Evolutionary conservation across 2,329 filamentous ascomycete genomes (phyloP), one percentile per base, ranked within the genome.

Genomic region (Aspergillus ochraceus): DNA sequence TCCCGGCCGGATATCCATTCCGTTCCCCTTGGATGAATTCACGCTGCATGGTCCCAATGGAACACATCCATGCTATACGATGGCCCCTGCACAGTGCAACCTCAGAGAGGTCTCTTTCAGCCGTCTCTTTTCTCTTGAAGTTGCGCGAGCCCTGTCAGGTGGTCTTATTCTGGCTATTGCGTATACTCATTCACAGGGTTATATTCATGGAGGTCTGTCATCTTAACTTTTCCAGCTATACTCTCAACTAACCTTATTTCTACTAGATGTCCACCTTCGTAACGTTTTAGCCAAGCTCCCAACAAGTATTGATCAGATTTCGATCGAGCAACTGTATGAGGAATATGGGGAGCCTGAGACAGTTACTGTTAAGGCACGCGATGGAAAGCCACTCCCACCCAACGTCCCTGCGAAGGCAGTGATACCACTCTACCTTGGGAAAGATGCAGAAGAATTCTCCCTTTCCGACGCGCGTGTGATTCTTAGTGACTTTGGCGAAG

Each of bases 401-500:
- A 71, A 69, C 58, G 63, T 65, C 49, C 74, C 74, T 36, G 4
- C 60, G 5, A 65, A 67, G 20, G 73, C 68, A 55, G 67, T 69
- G 4, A 17, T 67, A 1, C 68, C 69, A 6, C 56, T 73, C 4
- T 69, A 50, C 42, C 65, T 76, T 22, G 72, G 70, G 2, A 72
- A 73, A 60, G 42, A 64, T 5, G 69, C 69, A 6, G 60, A 72
- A 47, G 57, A 71, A 0, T 69, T 75, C 49, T 60, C 62, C 9
- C 29, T 74, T 22, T 60, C 62, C 1, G 75, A 77, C 12, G 62
- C 69, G 1, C 60, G 61, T 4, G 42, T 72, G 0, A 57, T 76
- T 53, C 71, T 77, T 1, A 66, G 62, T 60, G 75, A 77, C 62
- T 77, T 72, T 52, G 63, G 63, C 2, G 62, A 64, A 29, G 58